These are phyloP conservation scores for Caloboletus firmus DNA, from an alignment of 1,284 basidiomycete genomes.

Conservation along the genomic window DNA sequence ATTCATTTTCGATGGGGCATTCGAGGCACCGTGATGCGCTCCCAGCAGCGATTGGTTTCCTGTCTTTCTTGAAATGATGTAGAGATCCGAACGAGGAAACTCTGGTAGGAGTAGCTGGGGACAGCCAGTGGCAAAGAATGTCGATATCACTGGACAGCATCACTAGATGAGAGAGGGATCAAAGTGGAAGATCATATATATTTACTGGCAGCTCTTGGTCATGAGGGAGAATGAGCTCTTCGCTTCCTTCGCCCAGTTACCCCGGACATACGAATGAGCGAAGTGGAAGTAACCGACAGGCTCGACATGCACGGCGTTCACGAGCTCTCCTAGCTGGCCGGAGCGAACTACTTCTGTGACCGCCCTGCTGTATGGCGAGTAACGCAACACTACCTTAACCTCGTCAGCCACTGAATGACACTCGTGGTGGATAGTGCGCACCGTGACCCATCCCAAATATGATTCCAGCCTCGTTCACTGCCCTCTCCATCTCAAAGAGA, in stretches of 20 bases:
- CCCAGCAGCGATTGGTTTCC: constrained; percentile 70
- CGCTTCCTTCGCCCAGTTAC: constrained; percentile 73
- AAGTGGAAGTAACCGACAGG: constrained; percentile 82
- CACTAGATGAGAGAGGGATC: not conserved
- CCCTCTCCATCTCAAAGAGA: constrained; percentile 72
- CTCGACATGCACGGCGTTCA: constrained; percentile 78
- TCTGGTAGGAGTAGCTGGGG: constrained; percentile 58
- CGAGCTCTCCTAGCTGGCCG: constrained; percentile 67
- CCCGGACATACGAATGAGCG: constrained; percentile 82
- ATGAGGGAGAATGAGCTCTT: constrained; percentile 78
- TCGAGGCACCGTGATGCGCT: constrained; percentile 69
- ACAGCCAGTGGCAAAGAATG: constrained; percentile 75
- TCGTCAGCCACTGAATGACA: constrained; percentile 1
- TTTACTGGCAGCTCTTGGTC: constrained; percentile 87
- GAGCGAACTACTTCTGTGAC: constrained; percentile 71
- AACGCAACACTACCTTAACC: constrained; percentile 68
- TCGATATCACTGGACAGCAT: constrained; percentile 68
- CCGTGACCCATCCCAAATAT: constrained; percentile 88
- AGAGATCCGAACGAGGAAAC: constrained; percentile 85
- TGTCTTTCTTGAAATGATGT: constrained; percentile 72
- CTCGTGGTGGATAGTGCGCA: constrained; percentile 30
- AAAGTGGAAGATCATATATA: not conserved
- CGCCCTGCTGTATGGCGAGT: constrained; percentile 77
- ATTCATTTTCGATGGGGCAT: constrained; percentile 68
- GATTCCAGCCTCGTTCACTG: constrained; percentile 61